Evolutionary conservation across 1,284 basidiomycete genomes (phyloP), one percentile per base, ranked within the genome.

Genomic region (Athelia sp.): DNA sequence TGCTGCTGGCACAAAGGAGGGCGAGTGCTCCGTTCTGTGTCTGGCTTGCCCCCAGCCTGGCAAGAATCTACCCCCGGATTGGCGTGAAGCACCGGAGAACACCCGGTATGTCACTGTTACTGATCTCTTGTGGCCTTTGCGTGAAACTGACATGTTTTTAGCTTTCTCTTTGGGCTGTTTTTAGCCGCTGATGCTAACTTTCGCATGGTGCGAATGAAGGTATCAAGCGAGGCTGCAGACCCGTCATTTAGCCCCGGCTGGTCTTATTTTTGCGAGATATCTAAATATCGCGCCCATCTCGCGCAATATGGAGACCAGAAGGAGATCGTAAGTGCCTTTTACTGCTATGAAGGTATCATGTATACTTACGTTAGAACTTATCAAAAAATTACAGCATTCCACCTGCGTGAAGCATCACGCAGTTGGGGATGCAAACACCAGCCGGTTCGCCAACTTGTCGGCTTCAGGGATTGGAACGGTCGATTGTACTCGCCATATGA

Each of bases 21-120:
- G 68, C 0, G 56, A 61, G 15, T 63, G 61, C 17, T 62, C 62
- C 1, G 47, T 71, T 1, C 42, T 54, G 1, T 72, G 69, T 52
- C 68, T 63, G 4, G 65, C 68, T 1, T 71, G 69, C 49, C 69
- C 69, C 0, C 55, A 63, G 3, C 62, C 60, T 0, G 62, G 56
- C 1, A 56, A 57, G 26, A 72, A 72, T 52, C 49, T 70, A 2
- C 64, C 66, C 10, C 40, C 38, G 0, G 53, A 58, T 18, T 68
- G 61, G 63, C 52, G 62, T 29, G 31, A 23, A 4, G 52, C 48
- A 0, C 51, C 58, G 18, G 34, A 34, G n/a, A n/a, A 34, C 11
- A 34, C n/a, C 11, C 32, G 32, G 32, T 34, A n/a, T 11, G 32
- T 34, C n/a, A n/a, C n/a, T n/a, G n/a, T n/a, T n/a, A n/a, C n/a